These are phyloP conservation scores for Diversispora epigaea DNA, from an alignment of 192 early-diverging fungal genomes.

Conservation along the genomic window DNA sequence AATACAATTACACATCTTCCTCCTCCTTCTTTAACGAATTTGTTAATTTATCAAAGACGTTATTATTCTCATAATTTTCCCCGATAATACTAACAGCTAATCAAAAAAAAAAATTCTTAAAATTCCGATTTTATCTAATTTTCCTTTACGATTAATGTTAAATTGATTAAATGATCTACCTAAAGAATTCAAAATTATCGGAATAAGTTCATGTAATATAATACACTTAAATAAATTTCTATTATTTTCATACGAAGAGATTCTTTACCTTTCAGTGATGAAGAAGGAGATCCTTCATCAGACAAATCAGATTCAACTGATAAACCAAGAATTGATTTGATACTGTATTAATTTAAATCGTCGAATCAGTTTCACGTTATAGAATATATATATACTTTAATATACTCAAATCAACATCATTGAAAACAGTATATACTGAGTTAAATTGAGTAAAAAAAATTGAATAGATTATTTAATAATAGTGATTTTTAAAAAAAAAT, in stretches of 20 bases:
- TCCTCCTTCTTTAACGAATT: conserved; percentile 51
- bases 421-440: too few species aligned
- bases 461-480: background rate
- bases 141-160: conserved; percentile 39
- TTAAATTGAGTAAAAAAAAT: too few species aligned
- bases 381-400: conserved; percentile 20
- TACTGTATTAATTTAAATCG: conserved; percentile 54
- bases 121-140: conserved; percentile 42
- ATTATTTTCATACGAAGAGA: too few species aligned
- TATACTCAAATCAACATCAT: too few species aligned
- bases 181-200: conserved; percentile 52
- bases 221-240: conserved; percentile 65
- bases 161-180: conserved; percentile 49
- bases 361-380: conserved; percentile 83
- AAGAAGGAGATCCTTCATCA: conserved; percentile 45
- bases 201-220: conserved; percentile 68
- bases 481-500: background rate
- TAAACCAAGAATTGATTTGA: conserved; percentile 85
- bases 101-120: conserved; percentile 37
- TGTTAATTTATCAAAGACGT: conserved; percentile 35
- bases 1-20: conserved; percentile 75
- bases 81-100: conserved; percentile 36
- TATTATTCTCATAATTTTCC: too few species aligned
- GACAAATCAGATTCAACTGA: conserved; percentile 86
- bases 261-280: conserved; percentile 43